Evolutionary conservation across 2,329 filamentous ascomycete species (phyloP), one percentile per base, ranked within the genome.

Genomic region (Acrocalymma vagum): DNA sequence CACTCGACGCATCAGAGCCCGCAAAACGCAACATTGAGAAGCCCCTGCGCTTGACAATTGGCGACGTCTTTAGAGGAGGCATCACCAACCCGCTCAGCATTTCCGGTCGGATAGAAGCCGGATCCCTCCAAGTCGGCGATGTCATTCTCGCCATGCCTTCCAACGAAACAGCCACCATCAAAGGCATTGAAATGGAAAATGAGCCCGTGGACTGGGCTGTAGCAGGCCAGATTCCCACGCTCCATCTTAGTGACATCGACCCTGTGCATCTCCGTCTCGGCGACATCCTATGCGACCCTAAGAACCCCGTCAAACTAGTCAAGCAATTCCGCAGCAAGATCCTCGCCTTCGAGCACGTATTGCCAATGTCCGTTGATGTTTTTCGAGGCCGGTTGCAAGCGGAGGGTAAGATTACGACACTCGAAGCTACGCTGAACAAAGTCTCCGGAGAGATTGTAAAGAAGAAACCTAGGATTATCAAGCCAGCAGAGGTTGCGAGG

Each of bases 241-340:
- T 99, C n/a, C 87, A 95, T 53, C 78, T 99, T 32, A 79, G 84
- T 7, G 87, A 93, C 53, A 90, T 96, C 62, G 93, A 97, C 57
- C 82, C 88, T 0, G 81, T 88, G 11, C 87, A 96, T 58, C 80
- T 99, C 8, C 70, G 70, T 20, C 58, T 88, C 6, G 94, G 94
- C 14, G 92, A 97, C 62, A 87, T 97, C 13, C 72, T 96, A n/a
- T 96, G 91, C 71, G 79, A 82, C 31, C 78, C 84, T 1, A 77
- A 78, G 1, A 72, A 80, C 2, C 86, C 90, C 0, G 85, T 96
- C 22, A 72, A 77, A 17, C 88, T 87, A 44, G 76, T 90, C 43
- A 87, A 86, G 42, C 80, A 77, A 0, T 92, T 97, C 58, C 89
- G 83, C 2, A 83, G 88, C 46, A 95, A 95, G 70, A 84, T 94